Base-by-base conservation (phyloP, 2,329 filamentous ascomycete genomes). In the Diaporthe destruens region DNA sequence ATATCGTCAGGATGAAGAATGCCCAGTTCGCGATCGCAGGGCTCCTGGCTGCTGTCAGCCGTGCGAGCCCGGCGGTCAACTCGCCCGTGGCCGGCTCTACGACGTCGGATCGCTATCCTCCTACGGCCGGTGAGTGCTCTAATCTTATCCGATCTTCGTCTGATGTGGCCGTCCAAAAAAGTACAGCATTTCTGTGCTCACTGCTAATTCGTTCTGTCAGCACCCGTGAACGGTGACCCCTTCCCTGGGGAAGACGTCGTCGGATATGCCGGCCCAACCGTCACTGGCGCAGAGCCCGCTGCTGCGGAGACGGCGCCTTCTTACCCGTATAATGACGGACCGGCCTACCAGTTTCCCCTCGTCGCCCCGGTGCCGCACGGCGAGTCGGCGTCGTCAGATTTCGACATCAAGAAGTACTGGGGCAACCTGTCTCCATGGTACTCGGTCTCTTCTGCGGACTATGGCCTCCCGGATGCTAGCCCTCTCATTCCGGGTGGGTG, bases 391-490 rank as follows among this genome's bases (percentile, higher is more conserved):
- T 72, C 73, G 6, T 75, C 77, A 4, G 74, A 74, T 4, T 79
- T 80, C 49, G 78, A 80, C 74, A 77, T 80, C 55, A 79, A 76
- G 67, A 78, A 75, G 63, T 78, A 78, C 56, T 81, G 80, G 79
- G 80, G 79, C 47, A 81, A 81, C 42, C 69, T 81, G 66, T 78
- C 79, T 23, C 80, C 79, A 1, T 80, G 80, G 80, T 81, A 80
- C 68, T 80, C 80, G 1, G 49, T 80, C n/a, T 76, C 76, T 0
- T 81, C 79, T 1, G 75, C 78, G 59, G 79, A 81, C 65, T 81
- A 79, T 32, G 80, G 79, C 1, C 72, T 81, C 8, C 78, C 78
- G 14, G 75, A 78, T 54, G 76, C 80, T 16, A 80, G 75, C 66
- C 79, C 79, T 18, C 77, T 79, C 39, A 77, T 77, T 12, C 79